Base-by-base conservation (phyloP, 2,329 filamentous ascomycete genomes). In the Dactylella cylindrospora region DNA sequence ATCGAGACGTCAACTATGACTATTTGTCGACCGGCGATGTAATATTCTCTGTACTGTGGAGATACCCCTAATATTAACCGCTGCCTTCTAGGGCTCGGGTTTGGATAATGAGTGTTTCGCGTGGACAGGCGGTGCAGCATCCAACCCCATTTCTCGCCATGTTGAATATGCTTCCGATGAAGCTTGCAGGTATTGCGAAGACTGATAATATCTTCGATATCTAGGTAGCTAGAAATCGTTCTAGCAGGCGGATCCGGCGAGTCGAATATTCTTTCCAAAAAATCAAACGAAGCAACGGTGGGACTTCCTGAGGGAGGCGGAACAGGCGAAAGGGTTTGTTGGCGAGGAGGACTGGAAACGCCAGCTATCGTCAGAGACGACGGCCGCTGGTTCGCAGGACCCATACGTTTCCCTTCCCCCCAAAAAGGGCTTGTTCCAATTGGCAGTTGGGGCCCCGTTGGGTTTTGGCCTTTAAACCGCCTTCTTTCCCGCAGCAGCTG, bases 181-280 rank as follows among this genome's bases (percentile, higher is more conserved):
- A 54, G 19, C 15, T n/a, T 32, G 19, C 57, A 49, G 12, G 44
- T 45, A 39, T 62, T 44, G 13, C 57, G 49, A 36, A 62, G 49
- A 26, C 44, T 54, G 41, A 54, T 26, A 23, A 62, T 62, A 17
- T 62, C 57, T n/a, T 62, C 57, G 20, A 62, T 39, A 45, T 62
- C 49, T 25, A 62, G 49, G 19, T 62, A 62, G 32, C 57, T 54
- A 31, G 32, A 23, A 20, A 62, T 53, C 19, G 44, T 47, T 25
- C 51, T 41, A 25, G 57, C 57, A 15, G 57, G 50, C 38, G 49
- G 49, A 31, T 54, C 40, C 3, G 49, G 49, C 17, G 49, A 49
- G 17, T 62, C 43, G 19, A 62, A 62, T 12, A 62, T 35, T 9
- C 57, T 28, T 38, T 54, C 49, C 29, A 62, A 43, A 26, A 62